Conservation (phyloP, 108 stramenopile species). For the Seminavis robusta region DNA sequence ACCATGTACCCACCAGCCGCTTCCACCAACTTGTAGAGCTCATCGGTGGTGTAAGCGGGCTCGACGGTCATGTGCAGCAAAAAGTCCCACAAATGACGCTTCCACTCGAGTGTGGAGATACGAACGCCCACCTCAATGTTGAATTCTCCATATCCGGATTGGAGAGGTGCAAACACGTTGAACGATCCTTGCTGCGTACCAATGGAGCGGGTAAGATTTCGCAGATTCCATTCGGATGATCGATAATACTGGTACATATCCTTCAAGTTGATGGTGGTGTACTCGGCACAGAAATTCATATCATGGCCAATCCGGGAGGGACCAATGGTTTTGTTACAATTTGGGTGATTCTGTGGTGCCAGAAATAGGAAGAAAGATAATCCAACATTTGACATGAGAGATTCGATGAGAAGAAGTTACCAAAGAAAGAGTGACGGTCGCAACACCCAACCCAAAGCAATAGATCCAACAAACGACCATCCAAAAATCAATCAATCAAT, state of each 20-base stretch:
- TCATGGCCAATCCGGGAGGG: constrained; percentile 11
- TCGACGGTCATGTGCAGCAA: constrained; percentile 1
- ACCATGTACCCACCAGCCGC: too few species aligned
- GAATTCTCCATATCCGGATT: constrained; percentile 2
- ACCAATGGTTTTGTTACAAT: constrained; percentile 13
- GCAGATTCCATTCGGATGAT: constrained; percentile 20
- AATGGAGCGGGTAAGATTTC: constrained; percentile 2
- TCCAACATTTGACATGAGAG: too few species aligned
- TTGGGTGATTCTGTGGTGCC: constrained; percentile 6
- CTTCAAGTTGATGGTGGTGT: neutral
- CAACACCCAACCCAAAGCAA: too few species aligned
- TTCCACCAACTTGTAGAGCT: too few species aligned
- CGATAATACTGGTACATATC: constrained; percentile 6
- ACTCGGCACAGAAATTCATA: constrained; percentile 2
- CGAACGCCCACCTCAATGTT: constrained; percentile 6
- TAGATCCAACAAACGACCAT: neutral
- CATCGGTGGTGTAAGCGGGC: too few species aligned
- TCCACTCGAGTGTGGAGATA: constrained; percentile 11
- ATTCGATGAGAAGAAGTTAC: too few species aligned
- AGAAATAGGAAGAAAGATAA: too few species aligned
- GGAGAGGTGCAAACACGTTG: constrained; percentile 8
- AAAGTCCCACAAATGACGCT: constrained; percentile 10
- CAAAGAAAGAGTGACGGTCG: too few species aligned
- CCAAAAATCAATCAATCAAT: too few species aligned
- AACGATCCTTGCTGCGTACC: constrained; percentile 8